A percentile compares a stretch with the other conserved stretches of the same genome.
Conservation (phyloP, 2,329 filamentous ascomycete species). For the Verticillium longisporum region DNA sequence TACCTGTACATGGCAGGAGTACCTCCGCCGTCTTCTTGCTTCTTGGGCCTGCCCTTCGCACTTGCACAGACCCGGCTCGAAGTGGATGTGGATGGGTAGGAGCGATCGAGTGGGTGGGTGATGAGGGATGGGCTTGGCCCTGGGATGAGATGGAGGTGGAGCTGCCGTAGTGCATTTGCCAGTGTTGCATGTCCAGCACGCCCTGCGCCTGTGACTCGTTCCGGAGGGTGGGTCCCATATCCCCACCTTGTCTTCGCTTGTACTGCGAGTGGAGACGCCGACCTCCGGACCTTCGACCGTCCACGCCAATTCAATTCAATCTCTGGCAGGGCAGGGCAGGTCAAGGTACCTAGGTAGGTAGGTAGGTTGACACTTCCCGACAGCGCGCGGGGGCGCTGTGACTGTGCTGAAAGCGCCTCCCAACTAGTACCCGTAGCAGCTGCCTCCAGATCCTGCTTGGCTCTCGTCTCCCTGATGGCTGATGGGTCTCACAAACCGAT, state of each 20-base stretch:
- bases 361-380: too few species aligned
- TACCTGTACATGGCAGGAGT: conserved; percentile 10
- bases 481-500: too few species aligned
- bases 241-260: background rate
- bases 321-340: too few species aligned
- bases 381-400: background rate
- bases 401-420: background rate
- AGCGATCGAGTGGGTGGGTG: background rate
- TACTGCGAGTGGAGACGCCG: background rate
- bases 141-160: background rate
- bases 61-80: background rate
- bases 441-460: background rate
- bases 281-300: background rate
- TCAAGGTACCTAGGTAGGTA: too few species aligned
- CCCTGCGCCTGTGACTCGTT: background rate
- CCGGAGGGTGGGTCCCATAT: background rate
- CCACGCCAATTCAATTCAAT: too few species aligned
- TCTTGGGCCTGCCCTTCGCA: background rate
- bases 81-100: background rate
- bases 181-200: background rate
- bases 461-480: background rate
- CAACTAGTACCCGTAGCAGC: background rate
- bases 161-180: background rate
- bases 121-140: background rate
- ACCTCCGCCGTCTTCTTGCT: background rate